phyloP scores from a whole-genome alignment of 208 protist species.

The Trypanosoma congolense region DNA sequence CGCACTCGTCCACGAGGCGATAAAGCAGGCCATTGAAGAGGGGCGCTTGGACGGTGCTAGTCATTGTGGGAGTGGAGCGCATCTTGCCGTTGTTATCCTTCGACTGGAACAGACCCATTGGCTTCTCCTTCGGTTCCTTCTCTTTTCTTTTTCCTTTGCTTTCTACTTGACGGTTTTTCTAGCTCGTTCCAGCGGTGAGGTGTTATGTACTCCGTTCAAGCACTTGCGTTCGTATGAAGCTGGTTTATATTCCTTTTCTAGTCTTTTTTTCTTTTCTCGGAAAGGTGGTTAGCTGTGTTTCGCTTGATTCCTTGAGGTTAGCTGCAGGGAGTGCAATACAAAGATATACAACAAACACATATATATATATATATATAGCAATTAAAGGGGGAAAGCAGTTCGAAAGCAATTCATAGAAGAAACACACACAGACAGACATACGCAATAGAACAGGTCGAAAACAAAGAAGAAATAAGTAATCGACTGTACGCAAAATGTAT shows the following conservation, averaged over 20 bases:
- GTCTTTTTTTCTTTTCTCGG: no score
- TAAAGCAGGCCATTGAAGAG: conserved; percentile 79
- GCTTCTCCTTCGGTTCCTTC: not conserved
- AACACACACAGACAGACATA: not conserved
- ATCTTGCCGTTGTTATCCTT: conserved; percentile 1
- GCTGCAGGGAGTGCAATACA: no score
- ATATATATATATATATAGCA: conserved; percentile 6
- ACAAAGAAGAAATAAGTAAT: not conserved
- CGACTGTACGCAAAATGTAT: not conserved
- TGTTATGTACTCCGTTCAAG: no score
- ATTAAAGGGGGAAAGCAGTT: conserved; percentile 3
- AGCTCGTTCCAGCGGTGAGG: no score
- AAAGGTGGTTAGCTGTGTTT: no score
- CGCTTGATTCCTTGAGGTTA: no score
- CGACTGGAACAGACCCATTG: conserved; percentile 27
- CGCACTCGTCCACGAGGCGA: conserved; percentile 43
- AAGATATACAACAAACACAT: not conserved
- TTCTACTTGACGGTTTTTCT: no score
- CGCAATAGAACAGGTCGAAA: not conserved
- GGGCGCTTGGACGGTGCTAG: conserved; percentile 20
- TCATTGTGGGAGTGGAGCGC: conserved; percentile 14
- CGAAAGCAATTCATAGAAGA: not conserved
- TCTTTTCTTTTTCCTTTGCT: no score
- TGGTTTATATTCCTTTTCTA: no score
- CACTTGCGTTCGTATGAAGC: no score